A percentile compares a stretch with the other conserved stretches of the same genome.
Conservation (phyloP, 2,329 filamentous ascomycete genomes). For the Talaromyces sp. region DNA sequence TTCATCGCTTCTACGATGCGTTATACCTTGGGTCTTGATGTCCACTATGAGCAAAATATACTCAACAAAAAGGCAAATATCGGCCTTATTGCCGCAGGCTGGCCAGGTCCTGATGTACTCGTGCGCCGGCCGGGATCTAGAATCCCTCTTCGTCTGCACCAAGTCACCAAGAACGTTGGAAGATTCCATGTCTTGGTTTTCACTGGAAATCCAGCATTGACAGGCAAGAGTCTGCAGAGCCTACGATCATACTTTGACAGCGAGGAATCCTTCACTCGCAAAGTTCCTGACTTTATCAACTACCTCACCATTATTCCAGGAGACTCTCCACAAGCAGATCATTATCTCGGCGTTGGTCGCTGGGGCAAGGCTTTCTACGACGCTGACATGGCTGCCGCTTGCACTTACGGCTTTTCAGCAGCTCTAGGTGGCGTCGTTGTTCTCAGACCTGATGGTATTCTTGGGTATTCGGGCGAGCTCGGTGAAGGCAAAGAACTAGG, state of each 20-base stretch:
- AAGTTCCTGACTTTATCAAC: background rate
- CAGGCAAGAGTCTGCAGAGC: background rate
- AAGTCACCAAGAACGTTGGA: slow-evolving; percentile 9
- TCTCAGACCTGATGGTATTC: slow-evolving; percentile 10
- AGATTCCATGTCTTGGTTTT: slow-evolving; percentile 12
- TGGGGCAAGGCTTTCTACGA: background rate
- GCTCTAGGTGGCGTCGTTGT: slow-evolving; percentile 4
- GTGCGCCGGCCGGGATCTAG: background rate
- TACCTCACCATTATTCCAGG: background rate
- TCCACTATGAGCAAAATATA: slow-evolving; percentile 1
- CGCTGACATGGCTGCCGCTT: background rate
- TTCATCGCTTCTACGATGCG: background rate
- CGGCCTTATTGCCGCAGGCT: background rate
- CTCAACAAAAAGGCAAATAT: slow-evolving; percentile 6
- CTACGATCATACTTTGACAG: background rate
- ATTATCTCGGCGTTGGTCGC: background rate
- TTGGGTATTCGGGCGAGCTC: slow-evolving; percentile 5
- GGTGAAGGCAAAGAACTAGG: background rate
- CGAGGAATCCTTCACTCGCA: background rate
- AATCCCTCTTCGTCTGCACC: slow-evolving; percentile 7
- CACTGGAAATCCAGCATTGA: background rate
- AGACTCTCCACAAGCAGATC: background rate
- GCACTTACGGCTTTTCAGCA: slow-evolving; percentile 1
- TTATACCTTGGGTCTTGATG: background rate
- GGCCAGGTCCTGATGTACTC: background rate